Conservation (phyloP, 208 protist species). For the Leptomonas pyrrhocoris region DNA sequence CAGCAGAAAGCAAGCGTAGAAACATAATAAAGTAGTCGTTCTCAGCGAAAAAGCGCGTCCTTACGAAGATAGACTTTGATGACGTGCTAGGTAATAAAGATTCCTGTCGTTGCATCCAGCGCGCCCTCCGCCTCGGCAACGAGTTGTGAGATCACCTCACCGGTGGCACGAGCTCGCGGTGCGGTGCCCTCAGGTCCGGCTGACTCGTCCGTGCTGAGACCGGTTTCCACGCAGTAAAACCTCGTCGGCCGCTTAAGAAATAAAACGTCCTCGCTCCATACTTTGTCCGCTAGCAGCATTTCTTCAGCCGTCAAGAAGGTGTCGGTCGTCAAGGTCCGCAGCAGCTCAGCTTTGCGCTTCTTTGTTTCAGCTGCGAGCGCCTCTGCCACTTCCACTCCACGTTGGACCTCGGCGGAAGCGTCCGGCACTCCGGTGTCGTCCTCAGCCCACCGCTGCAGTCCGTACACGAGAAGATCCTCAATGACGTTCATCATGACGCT, state of each 20-base stretch:
- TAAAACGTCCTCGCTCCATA: conserved; percentile 66
- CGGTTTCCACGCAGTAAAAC: conserved; percentile 68
- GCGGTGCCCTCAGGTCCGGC: conserved; percentile 24
- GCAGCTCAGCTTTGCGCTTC: conserved; percentile 10
- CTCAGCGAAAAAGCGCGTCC: background rate
- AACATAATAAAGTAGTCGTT: no score
- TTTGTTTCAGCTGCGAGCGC: conserved; percentile 15
- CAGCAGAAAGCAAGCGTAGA: background rate
- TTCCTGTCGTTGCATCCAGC: conserved; percentile 18
- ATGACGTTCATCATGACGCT: conserved; percentile 72
- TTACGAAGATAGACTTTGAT: background rate
- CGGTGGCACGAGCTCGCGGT: conserved; percentile 14
- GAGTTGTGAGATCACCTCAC: conserved; percentile 30
- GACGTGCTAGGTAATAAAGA: conserved; percentile 33
- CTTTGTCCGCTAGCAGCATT: conserved; percentile 69
- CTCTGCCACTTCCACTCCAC: background rate
- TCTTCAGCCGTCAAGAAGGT: conserved; percentile 47
- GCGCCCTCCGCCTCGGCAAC: conserved; percentile 18
- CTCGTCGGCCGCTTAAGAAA: conserved; percentile 79
- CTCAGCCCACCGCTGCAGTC: conserved; percentile 37
- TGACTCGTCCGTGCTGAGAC: conserved; percentile 50
- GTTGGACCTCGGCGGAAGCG: conserved; percentile 8
- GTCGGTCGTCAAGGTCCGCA: conserved; percentile 22
- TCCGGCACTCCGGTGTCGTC: conserved; percentile 1
- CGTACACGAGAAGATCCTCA: conserved; percentile 57